phyloP scores from a whole-genome alignment of 2,329 filamentous ascomycete genomes.

The Geosmithia flava region DNA sequence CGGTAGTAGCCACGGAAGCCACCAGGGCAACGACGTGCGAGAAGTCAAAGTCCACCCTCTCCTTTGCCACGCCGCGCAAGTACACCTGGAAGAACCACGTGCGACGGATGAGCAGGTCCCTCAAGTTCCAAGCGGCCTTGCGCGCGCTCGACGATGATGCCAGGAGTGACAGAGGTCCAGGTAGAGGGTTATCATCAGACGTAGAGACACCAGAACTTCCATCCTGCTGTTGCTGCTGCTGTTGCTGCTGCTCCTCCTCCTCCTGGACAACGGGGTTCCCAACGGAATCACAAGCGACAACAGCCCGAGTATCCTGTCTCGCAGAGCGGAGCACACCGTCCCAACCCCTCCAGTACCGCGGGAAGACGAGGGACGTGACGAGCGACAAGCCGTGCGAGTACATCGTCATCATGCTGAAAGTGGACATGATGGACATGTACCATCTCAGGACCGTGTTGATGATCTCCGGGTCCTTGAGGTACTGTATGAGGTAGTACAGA shows the following conservation, averaged over 20 bases:
- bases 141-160: conserved; percentile 11
- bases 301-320: conserved; percentile 25
- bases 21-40: conserved; percentile 44
- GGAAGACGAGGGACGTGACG: conserved; percentile 57
- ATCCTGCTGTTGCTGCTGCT: background rate
- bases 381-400: conserved; percentile 61
- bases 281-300: conserved; percentile 21
- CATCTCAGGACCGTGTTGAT: conserved; percentile 72
- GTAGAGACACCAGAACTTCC: background rate
- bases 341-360: conserved; percentile 47
- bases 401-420: conserved; percentile 65
- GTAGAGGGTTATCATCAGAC: conserved; percentile 13
- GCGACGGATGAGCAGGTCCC: conserved; percentile 33
- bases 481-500: conserved; percentile 83
- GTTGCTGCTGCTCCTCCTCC: no score
- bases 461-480: conserved; percentile 67
- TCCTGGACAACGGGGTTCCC: conserved; percentile 13
- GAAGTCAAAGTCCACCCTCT: conserved; percentile 39
- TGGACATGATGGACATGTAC: conserved; percentile 71
- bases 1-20: conserved; percentile 37
- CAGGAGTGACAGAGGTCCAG: conserved; percentile 19
- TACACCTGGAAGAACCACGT: conserved; percentile 37
- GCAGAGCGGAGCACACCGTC: conserved; percentile 30
- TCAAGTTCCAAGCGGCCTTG: conserved; percentile 31
- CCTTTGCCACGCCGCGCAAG: conserved; percentile 35